Evolutionary conservation across 179 eudicot genomes (phyloP).

Genomic region (Carnegiea gigantea): DNA sequence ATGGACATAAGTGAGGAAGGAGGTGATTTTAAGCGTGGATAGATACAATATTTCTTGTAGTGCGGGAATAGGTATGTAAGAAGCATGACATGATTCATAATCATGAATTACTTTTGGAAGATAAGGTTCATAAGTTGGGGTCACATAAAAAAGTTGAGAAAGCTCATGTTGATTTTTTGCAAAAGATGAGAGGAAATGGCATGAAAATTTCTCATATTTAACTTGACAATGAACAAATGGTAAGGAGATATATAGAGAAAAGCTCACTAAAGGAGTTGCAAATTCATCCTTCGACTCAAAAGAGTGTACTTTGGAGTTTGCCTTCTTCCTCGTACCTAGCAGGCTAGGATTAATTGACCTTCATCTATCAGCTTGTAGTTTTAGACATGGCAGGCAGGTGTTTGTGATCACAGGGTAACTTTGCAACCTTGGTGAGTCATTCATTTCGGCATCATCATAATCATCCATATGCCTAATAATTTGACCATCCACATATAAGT

Average conservation of each 20-base stretch:
- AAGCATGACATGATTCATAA: too few relatives aligned
- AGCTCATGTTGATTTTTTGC: too few relatives aligned
- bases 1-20: too few relatives aligned
- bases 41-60: too few relatives aligned
- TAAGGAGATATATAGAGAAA: constrained; percentile 1
- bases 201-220: too few relatives aligned
- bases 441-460: constrained; percentile 29
- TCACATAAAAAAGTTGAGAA: too few relatives aligned
- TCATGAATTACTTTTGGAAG: too few relatives aligned
- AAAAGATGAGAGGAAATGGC: too few relatives aligned
- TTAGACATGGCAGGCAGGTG: constrained; percentile 62
- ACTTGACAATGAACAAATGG: too few relatives aligned
- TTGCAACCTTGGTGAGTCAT: constrained; percentile 28
- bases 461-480: constrained; percentile 36
- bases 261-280: constrained; percentile 31
- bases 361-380: constrained; percentile 38
- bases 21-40: too few relatives aligned
- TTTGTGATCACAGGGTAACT: constrained; percentile 45
- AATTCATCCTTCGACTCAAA: constrained; percentile 60
- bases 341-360: constrained; percentile 54
- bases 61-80: too few relatives aligned
- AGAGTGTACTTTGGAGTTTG: constrained; percentile 42
- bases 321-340: constrained; percentile 54
- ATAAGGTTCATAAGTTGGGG: too few relatives aligned
- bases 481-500: constrained; percentile 35